Evolutionary conservation across 2,329 filamentous ascomycete genomes (phyloP), one percentile per base, ranked within the genome.

Genomic region (Incumbomyces lentus): DNA sequence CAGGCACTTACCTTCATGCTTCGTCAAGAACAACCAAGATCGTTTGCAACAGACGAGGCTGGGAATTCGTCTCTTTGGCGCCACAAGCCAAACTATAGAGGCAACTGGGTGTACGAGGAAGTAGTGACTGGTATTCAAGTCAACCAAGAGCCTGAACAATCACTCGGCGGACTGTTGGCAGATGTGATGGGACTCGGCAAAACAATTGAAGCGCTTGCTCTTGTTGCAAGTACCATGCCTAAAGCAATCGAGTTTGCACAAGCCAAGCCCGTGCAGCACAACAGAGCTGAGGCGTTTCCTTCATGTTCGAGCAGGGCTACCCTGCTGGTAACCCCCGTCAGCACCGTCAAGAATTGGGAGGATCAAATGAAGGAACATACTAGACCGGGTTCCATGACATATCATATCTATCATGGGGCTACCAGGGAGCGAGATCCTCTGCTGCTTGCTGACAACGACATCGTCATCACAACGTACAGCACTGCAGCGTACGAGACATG

Each of bases 121-220:
- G 79, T 95, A 48, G 89, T 98, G 56, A 95, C 86, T 10, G 84
- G 83, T 1, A 74, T 82, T 37, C 72, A 76, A 26, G 71, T 79
- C 52, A 66, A 67, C 16, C 64, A 73, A 37, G 72, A 75, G 45
- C 85, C 85, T 1, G 70, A 76, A 1, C 78, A 87, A 55, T 79
- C 81, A 1, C 70, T 80, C 8, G 85, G 85, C 22, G 85, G 86
- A 2, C 80, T 90, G 31, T 67, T 90, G 16, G 85, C 84, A 12
- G 85, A 90, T 60, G 86, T 89, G 79, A 92, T 92, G 86, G 86
- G 86, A 19, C 69, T 90, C n/a, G 85, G 85, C 7, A 92, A 90
- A 65, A 89, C 85, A 0, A 64, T 98, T 42, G 94, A 86, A 59
- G 82, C 95, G 14, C 70, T 96, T 1, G 84, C 89, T 1, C 71